Percentiles rank a stretch among this genome's conserved stretches.
Conservation (phyloP, 2,329 filamentous ascomycete genomes). For the Aspergillus sclerotialis region DNA sequence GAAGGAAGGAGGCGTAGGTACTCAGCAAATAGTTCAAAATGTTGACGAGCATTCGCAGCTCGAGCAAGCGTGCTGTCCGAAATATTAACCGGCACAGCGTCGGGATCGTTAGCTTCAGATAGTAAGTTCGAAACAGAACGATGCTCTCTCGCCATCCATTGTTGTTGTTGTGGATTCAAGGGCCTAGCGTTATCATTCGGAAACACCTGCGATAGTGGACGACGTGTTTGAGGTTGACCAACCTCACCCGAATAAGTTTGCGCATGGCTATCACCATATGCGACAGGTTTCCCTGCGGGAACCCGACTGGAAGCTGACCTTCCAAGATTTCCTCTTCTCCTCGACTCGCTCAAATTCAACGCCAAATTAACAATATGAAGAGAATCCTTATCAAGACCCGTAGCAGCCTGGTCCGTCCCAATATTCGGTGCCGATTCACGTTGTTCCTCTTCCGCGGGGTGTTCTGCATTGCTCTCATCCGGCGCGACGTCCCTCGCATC, state of each 20-base stretch:
- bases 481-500: neutral
- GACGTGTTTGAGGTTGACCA: conserved; percentile 10
- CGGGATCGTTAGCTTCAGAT: conserved; percentile 21
- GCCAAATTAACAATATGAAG: conserved; percentile 91
- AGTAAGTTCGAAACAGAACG: conserved; percentile 21
- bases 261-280: conserved; percentile 14
- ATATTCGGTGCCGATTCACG: no score
- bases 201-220: conserved; percentile 16
- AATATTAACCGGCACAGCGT: conserved; percentile 45
- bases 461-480: no score
- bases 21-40: conserved; percentile 79
- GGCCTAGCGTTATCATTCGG: conserved; percentile 17
- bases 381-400: conserved; percentile 63
- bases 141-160: conserved; percentile 7
- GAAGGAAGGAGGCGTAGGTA: conserved; percentile 74
- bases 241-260: conserved; percentile 9
- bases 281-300: conserved; percentile 33
- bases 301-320: conserved; percentile 45
- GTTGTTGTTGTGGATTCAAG: conserved; percentile 5
- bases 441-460: no score
- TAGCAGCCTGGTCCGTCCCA: conserved; percentile 11
- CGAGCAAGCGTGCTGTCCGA: conserved; percentile 74
- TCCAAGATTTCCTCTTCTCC: conserved; percentile 56
- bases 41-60: conserved; percentile 74
- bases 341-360: conserved; percentile 72